Conservation (phyloP, 176 grass and related monocot species). For the Themeda triandra region DNA sequence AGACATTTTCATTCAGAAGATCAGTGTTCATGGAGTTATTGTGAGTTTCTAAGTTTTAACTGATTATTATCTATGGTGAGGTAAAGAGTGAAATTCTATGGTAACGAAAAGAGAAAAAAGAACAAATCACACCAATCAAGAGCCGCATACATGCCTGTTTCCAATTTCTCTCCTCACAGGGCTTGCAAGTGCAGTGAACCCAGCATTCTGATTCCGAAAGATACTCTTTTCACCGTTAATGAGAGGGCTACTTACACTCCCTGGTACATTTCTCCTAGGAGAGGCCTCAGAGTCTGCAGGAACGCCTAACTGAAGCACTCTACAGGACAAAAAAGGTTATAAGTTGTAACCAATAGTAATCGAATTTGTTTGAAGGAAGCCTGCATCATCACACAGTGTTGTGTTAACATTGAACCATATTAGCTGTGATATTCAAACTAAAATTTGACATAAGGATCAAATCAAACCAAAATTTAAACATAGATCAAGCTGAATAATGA, state of each 20-base stretch:
- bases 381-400: background rate
- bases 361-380: background rate
- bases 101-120: background rate
- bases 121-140: conserved; percentile 29
- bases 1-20: conserved; percentile 9
- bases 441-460: background rate
- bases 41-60: background rate
- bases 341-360: background rate
- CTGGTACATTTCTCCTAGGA: conserved; percentile 33
- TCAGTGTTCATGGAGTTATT: background rate
- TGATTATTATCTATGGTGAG: background rate
- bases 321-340: conserved; percentile 37
- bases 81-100: background rate
- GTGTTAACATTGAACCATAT: background rate
- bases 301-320: conserved; percentile 51
- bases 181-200: conserved; percentile 38
- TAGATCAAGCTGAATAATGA: background rate
- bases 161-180: conserved; percentile 73
- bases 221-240: conserved; percentile 52
- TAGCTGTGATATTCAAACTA: no score
- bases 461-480: conserved; percentile 8
- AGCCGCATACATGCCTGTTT: conserved; percentile 57
- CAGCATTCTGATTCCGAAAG: conserved; percentile 54
- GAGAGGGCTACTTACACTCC: conserved; percentile 33
- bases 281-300: conserved; percentile 40